Conservation (phyloP, 139 green algal species). For the Edaphochlamys debaryana region DNA sequence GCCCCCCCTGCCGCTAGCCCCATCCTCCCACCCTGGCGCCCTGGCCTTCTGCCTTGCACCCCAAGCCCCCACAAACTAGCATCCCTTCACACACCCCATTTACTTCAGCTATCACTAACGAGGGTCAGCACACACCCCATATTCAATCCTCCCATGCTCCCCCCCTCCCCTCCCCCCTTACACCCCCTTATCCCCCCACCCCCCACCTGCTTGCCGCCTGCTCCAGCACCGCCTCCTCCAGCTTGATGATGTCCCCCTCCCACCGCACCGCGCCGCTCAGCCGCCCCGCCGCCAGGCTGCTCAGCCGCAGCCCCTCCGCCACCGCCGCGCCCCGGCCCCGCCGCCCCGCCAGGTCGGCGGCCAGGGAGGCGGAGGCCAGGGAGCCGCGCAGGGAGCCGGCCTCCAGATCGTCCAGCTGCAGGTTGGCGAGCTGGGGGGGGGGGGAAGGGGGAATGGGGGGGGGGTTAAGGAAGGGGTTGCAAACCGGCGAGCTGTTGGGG, state of each 20-base stretch:
- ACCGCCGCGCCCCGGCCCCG: constrained; percentile 60
- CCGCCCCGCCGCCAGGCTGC: constrained; percentile 61
- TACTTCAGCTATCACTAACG: too few relatives aligned
- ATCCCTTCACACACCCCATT: too few relatives aligned
- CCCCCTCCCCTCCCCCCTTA: not conserved
- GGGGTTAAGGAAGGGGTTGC: not conserved
- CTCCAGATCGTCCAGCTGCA: constrained; percentile 91
- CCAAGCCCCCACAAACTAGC: too few relatives aligned
- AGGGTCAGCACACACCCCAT: too few relatives aligned
- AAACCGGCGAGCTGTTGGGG: not conserved
- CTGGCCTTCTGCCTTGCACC: too few relatives aligned
- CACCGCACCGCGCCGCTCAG: constrained; percentile 64
- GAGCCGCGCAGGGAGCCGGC: constrained; percentile 82
- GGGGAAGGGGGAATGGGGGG: not conserved
- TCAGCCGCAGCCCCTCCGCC: constrained; percentile 73
- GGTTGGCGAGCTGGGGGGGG: constrained; percentile 35
- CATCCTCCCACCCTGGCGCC: too few relatives aligned
- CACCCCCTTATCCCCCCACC: not conserved
- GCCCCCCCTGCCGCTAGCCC: not conserved
- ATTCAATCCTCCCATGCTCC: not conserved
- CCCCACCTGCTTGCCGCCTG: constrained; percentile 63
- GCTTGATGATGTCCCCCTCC: constrained; percentile 86
- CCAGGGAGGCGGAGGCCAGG: constrained; percentile 71
- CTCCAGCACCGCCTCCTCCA: constrained; percentile 83
- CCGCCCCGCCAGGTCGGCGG: constrained; percentile 71